Evolutionary conservation across 371 early-diverging fungal species (phyloP).

Genomic region (Cokeromyces recurvatus): DNA sequence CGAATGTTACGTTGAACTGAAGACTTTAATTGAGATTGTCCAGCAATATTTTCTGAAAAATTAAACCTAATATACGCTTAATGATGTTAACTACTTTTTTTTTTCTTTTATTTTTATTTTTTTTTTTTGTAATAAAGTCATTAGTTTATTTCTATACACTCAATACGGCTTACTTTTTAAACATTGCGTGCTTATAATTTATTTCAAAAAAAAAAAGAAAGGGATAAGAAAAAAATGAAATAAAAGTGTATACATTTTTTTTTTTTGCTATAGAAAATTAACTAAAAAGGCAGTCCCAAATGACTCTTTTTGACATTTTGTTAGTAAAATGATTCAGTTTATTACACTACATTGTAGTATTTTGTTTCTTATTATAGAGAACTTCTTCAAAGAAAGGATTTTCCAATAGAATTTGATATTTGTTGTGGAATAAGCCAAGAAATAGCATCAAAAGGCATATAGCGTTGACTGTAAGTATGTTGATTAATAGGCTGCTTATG

Average conservation of each 20-base stretch:
- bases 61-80: constrained; percentile 77
- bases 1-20: constrained; percentile 90
- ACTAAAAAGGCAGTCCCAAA: constrained; percentile 10
- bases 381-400: no score
- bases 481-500: constrained; percentile 1
- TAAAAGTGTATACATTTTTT: background rate
- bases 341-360: no score
- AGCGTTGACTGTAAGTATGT: constrained; percentile 7
- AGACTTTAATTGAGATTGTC: constrained; percentile 87
- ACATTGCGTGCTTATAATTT: constrained; percentile 4
- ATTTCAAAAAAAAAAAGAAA: constrained; percentile 2
- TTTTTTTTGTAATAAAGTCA: no score
- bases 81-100: no score
- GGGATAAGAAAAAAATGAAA: background rate
- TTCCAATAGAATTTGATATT: no score
- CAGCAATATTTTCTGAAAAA: constrained; percentile 73
- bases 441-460: constrained; percentile 17
- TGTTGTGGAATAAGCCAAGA: constrained; percentile 28
- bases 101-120: no score
- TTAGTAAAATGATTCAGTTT: no score
- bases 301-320: constrained; percentile 12
- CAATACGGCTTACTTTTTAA: constrained; percentile 24
- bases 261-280: background rate
- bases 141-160: no score
- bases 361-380: no score